Evolutionary conservation across 2,329 filamentous ascomycete species (phyloP).

Genomic region (Cercospora sp.): DNA sequence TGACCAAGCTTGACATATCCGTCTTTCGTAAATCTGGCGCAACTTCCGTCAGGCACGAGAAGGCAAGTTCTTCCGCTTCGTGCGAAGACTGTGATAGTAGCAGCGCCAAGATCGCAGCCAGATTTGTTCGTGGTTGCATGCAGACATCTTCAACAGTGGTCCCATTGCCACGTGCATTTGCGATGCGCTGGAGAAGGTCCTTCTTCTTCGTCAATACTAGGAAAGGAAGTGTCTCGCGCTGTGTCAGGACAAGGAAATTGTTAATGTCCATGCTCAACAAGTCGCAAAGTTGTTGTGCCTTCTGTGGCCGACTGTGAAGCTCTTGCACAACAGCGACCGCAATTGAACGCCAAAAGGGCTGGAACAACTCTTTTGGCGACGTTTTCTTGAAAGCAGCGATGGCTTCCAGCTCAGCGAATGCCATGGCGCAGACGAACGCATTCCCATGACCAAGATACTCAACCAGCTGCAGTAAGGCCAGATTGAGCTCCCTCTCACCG

Average conservation of each 20-base stretch:
- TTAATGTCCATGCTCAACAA: slow-evolving; percentile 73
- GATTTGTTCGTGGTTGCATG: slow-evolving; percentile 57
- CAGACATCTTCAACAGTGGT: slow-evolving; percentile 62
- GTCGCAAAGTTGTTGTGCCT: slow-evolving; percentile 77
- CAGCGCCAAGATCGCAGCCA: slow-evolving; percentile 60
- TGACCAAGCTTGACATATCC: slow-evolving; percentile 68
- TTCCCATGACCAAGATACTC: slow-evolving; percentile 86
- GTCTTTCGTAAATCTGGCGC: slow-evolving; percentile 68
- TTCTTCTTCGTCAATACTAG: slow-evolving; percentile 76
- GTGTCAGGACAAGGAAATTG: slow-evolving; percentile 73
- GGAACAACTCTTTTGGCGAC: slow-evolving; percentile 61
- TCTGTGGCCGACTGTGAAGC: slow-evolving; percentile 75
- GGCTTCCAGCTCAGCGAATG: slow-evolving; percentile 77
- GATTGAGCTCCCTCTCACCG: slow-evolving; percentile 79
- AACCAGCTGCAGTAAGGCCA: slow-evolving; percentile 78
- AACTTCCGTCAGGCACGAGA: slow-evolving; percentile 67
- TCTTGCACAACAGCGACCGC: slow-evolving; percentile 82
- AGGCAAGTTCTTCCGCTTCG: slow-evolving; percentile 66
- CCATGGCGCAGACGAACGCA: slow-evolving; percentile 73
- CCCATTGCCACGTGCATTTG: slow-evolving; percentile 61
- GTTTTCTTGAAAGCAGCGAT: slow-evolving; percentile 68
- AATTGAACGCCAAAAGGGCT: slow-evolving; percentile 85
- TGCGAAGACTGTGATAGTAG: slow-evolving; percentile 61
- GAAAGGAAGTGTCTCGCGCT: slow-evolving; percentile 80
- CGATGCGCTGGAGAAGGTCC: slow-evolving; percentile 79